Base-by-base conservation (phyloP, 2,329 filamentous ascomycete species). In the Aspergillus clavatus region DNA sequence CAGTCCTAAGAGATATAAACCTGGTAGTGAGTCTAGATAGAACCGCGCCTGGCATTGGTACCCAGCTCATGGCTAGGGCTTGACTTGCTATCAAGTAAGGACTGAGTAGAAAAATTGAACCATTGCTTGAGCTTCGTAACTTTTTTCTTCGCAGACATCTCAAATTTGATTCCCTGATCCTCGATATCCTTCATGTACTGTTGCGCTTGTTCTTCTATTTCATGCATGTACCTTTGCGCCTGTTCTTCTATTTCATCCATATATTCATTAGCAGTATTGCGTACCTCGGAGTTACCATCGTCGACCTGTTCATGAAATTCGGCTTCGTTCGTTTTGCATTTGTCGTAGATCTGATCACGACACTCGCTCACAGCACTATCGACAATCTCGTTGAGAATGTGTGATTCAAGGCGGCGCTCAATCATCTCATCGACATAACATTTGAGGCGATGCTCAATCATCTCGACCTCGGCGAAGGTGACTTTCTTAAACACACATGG, bases 271-370 rank as follows among this genome's bases (percentile, higher is more conserved):
- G 52, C 43, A 21, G 47, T 52, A 8, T n/a, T 47, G 43, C 42
- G 45, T 29, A 54, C 18, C 40, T 54, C 52, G 43, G 28, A 41
- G 38, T 48, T 50, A 46, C 38, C 38, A 38, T 52, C 48, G 28
- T 53, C 48, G 31, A 53, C 43, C 14, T 53, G 48, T 41, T 54
- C 50, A 31, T 39, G 35, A 26, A 54, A 49, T 41, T 51, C 50
- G 40, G 37, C 42, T 45, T 53, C 42, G 38, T 51, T 40, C 18
- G 27, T 50, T 46, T 38, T 49, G 46, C 39, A 53, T 50, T 40
- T 46, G 36, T 50, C 51, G 22, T 22, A 49, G 38, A 55, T 26
- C 42, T 51, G 47, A 42, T 55, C 52, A 43, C 43, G 47, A 48
- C 45, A 52, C 11, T 47, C 43, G 39, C 39, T 48, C 14, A 51